Base-by-base conservation (phyloP, 2,329 filamentous ascomycete species). In the Neocucurbitaria cava region DNA sequence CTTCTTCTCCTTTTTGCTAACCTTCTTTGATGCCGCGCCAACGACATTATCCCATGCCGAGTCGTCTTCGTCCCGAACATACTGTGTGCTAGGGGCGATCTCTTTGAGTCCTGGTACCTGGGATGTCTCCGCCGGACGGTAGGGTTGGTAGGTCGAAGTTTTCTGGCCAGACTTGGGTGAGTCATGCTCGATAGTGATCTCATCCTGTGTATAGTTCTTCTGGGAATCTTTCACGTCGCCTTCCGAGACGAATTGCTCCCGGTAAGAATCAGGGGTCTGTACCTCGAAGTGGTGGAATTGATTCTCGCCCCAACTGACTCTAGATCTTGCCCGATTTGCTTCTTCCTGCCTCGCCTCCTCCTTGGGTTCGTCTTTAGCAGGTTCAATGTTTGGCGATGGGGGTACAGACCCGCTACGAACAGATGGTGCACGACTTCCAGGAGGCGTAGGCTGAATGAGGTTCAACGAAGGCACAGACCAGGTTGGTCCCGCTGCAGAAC, bases 361-460 rank as follows among this genome's bases (percentile, higher is more conserved):
- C 41, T 58, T 56, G 1, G 50, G 48, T 24, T 65, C 60, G n/a
- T 65, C 58, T 15, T 66, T 58, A 8, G 62, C 49, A 7, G 72
- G 71, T 40, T 71, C 66, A 13, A 71, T 69, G 3, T 57, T 62
- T 2, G 76, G 76, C 2, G 75, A 77, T 17, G 72, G 64, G 20
- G 70, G 73, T 15, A 68, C 38, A 23, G 74, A 77, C 7, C 65
- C 66, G 31, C 71, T 74, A 28, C 71, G 73, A 17, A 72, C 70
- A 24, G 71, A 72, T 9, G 75, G 75, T 21, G 75, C 77, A 52
- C 72, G 62, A 54, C 82, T 84, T 18, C 77, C 79, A 18, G 85
- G 85, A 17, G 85, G 85, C 6, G 85, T 87, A 2, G 85, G 82
- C 42, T 83, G 79, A 48, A 86, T 84, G 21, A 87, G 73, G 39